phyloP scores from a whole-genome alignment of 2,329 filamentous ascomycete genomes.

The Ascochyta viciae-villosae region DNA sequence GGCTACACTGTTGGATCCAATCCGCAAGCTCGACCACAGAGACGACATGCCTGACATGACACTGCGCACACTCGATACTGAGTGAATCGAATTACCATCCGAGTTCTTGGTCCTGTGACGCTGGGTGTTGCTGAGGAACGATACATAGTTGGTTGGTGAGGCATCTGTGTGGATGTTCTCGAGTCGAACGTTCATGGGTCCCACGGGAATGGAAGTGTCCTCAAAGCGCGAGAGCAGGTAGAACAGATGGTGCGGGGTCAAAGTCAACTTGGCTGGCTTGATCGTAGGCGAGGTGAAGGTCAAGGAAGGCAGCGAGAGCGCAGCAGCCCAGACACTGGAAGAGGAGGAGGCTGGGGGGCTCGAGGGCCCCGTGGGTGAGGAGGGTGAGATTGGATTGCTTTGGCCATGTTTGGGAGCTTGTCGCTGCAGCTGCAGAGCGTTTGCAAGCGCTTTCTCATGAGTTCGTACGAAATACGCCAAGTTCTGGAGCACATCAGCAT shows the following conservation, averaged over 20 bases:
- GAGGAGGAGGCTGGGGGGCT: constrained; percentile 63
- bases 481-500: constrained; percentile 67
- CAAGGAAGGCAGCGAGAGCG: constrained; percentile 84
- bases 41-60: constrained; percentile 97
- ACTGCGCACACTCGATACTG: constrained; percentile 94
- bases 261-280: constrained; percentile 88
- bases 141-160: constrained; percentile 90
- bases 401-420: constrained; percentile 73
- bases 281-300: constrained; percentile 83
- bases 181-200: constrained; percentile 93
- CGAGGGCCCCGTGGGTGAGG: constrained; percentile 46
- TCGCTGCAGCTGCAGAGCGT: constrained; percentile 86
- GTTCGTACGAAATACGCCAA: constrained; percentile 95
- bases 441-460: constrained; percentile 95
- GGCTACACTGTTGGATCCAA: constrained; percentile 79
- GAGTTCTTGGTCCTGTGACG: constrained; percentile 79
- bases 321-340: constrained; percentile 77
- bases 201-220: constrained; percentile 87
- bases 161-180: constrained; percentile 92
- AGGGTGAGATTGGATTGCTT: constrained; percentile 43
- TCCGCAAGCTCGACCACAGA: constrained; percentile 86
- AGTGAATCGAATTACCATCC: constrained; percentile 90
- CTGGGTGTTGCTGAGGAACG: constrained; percentile 86
- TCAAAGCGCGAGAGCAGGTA: constrained; percentile 96
- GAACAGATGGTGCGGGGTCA: constrained; percentile 96